Base-by-base conservation (phyloP, 371 early-diverging fungal species). In the Circinella umbellata region DNA sequence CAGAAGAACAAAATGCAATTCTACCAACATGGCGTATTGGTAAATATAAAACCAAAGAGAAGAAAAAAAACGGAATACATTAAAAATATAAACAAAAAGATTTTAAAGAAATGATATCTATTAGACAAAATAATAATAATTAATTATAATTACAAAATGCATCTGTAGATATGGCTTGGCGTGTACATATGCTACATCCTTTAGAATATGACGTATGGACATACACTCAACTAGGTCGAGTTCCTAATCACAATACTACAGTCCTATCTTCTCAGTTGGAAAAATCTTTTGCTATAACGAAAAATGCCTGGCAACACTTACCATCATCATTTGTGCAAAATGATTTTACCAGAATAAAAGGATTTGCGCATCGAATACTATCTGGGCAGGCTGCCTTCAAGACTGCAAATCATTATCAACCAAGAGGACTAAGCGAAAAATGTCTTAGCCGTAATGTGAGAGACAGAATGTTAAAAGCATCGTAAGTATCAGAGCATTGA, bases 161-260 rank as follows among this genome's bases (percentile, higher is more conserved):
- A 27, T 27, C 27, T 27, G 11, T 42, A 60, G 60, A 60, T 8
- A 60, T 60, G 34, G 27, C 17, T 60, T 60, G 60, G 60, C 60
- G 20, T 35, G 17, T 60, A 11, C 60, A 60, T 27, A 60, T 60
- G 60, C 36, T 60, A 5, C 60, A 60, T 17, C 36, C 36, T 36
- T 11, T 10, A 11, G 1, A 60, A 1, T 60, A 34, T 60, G 7
- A 20, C 36, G 0, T 7, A 5, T 11, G 9, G 15, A 60, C 17
- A 8, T 6, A 34, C 4, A 4, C 34, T 15, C 17, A 36, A 13
- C 17, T 60, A 17, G 60, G 60, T 15, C 60, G 38, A 36, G 20
- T 60, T 18, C 60, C 36, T 10, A 38, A 60, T 60, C 60, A 60
- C 38, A 20, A 60, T 38, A 60, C 13, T 60, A 60, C 6, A 7